Conservation (phyloP, 1,139 yeast genomes). For the Geotrichum citri-aurantii region DNA sequence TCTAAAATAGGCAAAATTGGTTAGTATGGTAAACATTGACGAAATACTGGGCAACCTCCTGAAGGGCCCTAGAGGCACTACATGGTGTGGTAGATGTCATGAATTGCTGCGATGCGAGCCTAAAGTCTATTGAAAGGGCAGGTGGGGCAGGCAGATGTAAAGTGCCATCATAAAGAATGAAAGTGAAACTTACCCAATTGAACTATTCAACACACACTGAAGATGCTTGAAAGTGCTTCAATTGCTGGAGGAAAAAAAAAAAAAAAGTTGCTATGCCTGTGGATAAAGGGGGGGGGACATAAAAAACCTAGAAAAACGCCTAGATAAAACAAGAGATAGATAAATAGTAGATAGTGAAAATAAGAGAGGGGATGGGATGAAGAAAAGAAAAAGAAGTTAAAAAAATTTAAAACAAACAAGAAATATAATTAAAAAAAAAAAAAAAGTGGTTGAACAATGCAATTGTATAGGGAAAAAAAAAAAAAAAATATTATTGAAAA, state of each 20-base stretch:
- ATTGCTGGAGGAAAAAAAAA: neutral
- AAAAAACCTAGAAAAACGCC: neutral
- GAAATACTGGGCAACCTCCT: neutral
- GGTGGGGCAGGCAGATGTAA: neutral
- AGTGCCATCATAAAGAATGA: neutral
- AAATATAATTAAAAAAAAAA: no score
- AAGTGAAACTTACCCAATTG: neutral
- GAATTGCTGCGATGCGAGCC: neutral
- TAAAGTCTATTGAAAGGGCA: neutral
- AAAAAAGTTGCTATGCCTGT: no score
- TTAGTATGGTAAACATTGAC: neutral
- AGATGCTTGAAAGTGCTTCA: neutral
- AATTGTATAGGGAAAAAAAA: neutral
- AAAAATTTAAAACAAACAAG: no score
- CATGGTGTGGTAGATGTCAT: neutral
- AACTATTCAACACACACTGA: neutral
- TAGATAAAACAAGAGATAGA: neutral
- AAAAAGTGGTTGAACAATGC: neutral
- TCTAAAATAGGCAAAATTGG: neutral
- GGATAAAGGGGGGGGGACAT: neutral
- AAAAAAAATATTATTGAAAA: conserved; percentile 1
- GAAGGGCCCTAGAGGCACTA: neutral
- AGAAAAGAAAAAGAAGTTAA: neutral
- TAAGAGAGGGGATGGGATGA: neutral
- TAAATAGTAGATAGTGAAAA: neutral